phyloP scores from a whole-genome alignment of 2,329 filamentous ascomycete species.

The Alternaria postmessia region DNA sequence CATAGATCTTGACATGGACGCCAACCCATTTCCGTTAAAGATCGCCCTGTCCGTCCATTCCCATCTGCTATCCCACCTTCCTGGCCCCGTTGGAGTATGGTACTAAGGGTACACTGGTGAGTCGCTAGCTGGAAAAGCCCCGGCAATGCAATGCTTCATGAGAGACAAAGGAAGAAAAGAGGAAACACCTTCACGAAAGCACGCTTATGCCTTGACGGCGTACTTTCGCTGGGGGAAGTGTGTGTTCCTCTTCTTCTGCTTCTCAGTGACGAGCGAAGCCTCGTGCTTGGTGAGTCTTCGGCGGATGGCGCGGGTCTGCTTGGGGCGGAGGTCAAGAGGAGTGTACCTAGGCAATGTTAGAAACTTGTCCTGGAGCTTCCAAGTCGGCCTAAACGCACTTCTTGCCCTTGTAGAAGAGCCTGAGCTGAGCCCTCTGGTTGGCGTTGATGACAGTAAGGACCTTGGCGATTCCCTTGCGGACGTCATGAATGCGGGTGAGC shows the following conservation, averaged over 20 bases:
- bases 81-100: slow-evolving; percentile 43
- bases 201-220: slow-evolving; percentile 85
- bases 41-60: slow-evolving; percentile 46
- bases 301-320: slow-evolving; percentile 98
- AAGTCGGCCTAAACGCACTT: slow-evolving; percentile 62
- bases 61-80: slow-evolving; percentile 43
- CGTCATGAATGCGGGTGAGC: slow-evolving; percentile 82
- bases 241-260: slow-evolving; percentile 93
- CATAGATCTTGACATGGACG: slow-evolving; percentile 53
- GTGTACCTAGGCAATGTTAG: slow-evolving; percentile 67
- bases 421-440: slow-evolving; percentile 95
- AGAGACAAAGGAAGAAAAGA: slow-evolving; percentile 50
- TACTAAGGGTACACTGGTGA: slow-evolving; percentile 52
- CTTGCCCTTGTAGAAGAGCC: slow-evolving; percentile 99
- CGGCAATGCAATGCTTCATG: slow-evolving; percentile 54
- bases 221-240: slow-evolving; percentile 99
- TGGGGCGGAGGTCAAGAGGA: slow-evolving; percentile 96
- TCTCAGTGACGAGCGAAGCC: slow-evolving; percentile 82
- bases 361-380: slow-evolving; percentile 8
- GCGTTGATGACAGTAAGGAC: slow-evolving; percentile 99
- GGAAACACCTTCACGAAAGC: slow-evolving; percentile 40
- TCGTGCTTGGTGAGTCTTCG: slow-evolving; percentile 94
- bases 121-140: slow-evolving; percentile 50
- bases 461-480: slow-evolving; percentile 99
- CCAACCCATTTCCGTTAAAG: slow-evolving; percentile 50